phyloP scores from a whole-genome alignment of 345 rosid species.

The Lepidium aucheri region DNA sequence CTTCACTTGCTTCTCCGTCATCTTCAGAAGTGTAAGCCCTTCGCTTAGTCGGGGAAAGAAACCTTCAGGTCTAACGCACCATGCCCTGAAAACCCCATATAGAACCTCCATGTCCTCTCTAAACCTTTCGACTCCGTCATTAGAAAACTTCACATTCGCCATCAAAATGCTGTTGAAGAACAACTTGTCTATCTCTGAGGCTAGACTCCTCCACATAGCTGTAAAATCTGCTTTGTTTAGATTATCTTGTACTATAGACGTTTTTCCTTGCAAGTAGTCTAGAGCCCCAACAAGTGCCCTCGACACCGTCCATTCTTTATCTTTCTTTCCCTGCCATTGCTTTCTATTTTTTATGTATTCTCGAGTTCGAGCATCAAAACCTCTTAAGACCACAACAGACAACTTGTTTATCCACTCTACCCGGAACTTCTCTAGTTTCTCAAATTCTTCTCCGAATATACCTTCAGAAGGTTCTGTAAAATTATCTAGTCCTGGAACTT shows the following conservation, averaged over 20 bases:
- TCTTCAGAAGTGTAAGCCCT: slow-evolving; percentile 53
- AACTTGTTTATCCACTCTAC: slow-evolving; percentile 76
- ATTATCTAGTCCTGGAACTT: slow-evolving; percentile 18
- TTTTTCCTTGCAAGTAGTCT: slow-evolving; percentile 72
- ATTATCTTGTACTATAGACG: slow-evolving; percentile 45
- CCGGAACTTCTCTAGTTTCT: slow-evolving; percentile 52
- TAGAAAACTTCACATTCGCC: slow-evolving; percentile 52
- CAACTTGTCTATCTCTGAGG: slow-evolving; percentile 52
- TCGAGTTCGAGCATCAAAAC: slow-evolving; percentile 64
- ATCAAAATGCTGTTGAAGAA: slow-evolving; percentile 52
- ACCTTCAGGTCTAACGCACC: slow-evolving; percentile 85
- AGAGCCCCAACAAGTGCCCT: slow-evolving; percentile 60
- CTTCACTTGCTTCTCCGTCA: slow-evolving; percentile 52
- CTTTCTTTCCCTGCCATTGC: slow-evolving; percentile 74
- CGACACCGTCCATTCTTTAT: slow-evolving; percentile 66
- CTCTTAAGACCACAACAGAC: slow-evolving; percentile 64
- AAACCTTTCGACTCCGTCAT: slow-evolving; percentile 56
- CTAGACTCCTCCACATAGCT: slow-evolving; percentile 69
- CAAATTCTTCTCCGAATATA: slow-evolving; percentile 52
- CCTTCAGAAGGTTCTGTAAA: slow-evolving; percentile 28
- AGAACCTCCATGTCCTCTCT: slow-evolving; percentile 52
- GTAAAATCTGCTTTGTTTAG: slow-evolving; percentile 61
- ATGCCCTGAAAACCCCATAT: slow-evolving; percentile 60
- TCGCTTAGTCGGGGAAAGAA: slow-evolving; percentile 63
- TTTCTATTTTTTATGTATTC: slow-evolving; percentile 75